Evolutionary conservation across 495 filamentous ascomycete genomes (phyloP), one percentile per base, ranked within the genome.

Genomic region (Letharia columbiana): DNA sequence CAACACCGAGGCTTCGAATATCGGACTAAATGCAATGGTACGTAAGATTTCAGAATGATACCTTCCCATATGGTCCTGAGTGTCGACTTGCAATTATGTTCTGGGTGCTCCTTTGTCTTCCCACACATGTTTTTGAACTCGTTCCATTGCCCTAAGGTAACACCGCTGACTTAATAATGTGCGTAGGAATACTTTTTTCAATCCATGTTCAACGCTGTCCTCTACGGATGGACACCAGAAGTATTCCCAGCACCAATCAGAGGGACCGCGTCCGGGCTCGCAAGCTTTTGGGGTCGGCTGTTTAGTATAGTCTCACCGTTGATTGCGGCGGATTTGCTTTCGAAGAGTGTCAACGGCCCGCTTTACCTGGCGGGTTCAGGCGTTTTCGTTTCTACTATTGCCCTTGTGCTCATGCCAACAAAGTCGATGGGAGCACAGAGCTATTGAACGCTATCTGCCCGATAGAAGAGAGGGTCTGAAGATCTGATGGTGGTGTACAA

Each of bases 161-260:
- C 12, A 54, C 4, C 11, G n/a, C 50, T 54, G 50, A 33, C 28
- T 33, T 54, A 3, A 0, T 15, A 33, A 1, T 31, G 11, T 50
- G 50, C 1, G 12, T 33, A 54, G 50, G 77, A 80, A 66, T 81
- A 81, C 69, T 79, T 81, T 67, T 80, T 82, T 70, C 77, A 82
- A 63, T 73, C 71, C 52, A 78, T 80, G 78, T 81, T 80, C 76
- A 80, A 84, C 63, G 81, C 80, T 17, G 76, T 85, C 8, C 77
- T 84, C 69, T 84, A 84, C 66, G 82, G 81, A 41, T 84, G 81
- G 75, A 84, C 81, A 3, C 81, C 82, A 0, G 82, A 85, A 70
- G 82, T 78, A 12, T 85, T 84, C 66, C 82, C 81, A 3, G 79
- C 79, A 2, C 78, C 81, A 0, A 80, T 83, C 50, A 73, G 83